Evolutionary conservation across 2,329 filamentous ascomycete species (phyloP).

Genomic region (Incumbomyces delicatus): DNA sequence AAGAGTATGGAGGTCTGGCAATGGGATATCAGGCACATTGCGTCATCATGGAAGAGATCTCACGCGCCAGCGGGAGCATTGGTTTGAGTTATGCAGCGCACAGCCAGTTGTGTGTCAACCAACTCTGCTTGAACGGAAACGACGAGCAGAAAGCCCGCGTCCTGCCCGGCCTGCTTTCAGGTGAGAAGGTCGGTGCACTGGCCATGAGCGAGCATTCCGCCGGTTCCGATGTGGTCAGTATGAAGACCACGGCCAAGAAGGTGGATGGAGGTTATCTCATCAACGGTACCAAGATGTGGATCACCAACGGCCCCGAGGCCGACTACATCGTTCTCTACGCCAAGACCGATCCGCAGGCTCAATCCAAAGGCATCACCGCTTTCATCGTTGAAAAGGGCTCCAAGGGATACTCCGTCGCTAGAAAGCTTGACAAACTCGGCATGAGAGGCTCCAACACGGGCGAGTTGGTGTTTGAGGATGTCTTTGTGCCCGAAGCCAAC

Average conservation of each 20-base stretch:
- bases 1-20: slow-evolving; percentile 77
- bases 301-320: slow-evolving; percentile 95
- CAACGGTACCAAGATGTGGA: slow-evolving; percentile 97
- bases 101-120: slow-evolving; percentile 92
- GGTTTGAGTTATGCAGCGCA: slow-evolving; percentile 91
- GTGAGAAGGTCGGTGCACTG: slow-evolving; percentile 72
- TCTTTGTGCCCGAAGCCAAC: slow-evolving; percentile 78
- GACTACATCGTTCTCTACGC: slow-evolving; percentile 91
- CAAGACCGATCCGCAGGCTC: slow-evolving; percentile 74
- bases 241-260: slow-evolving; percentile 74
- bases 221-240: slow-evolving; percentile 88
- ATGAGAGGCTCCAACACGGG: slow-evolving; percentile 97
- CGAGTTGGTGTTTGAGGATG: slow-evolving; percentile 80
- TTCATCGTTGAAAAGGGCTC: slow-evolving; percentile 68
- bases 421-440: slow-evolving; percentile 94
- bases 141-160: slow-evolving; percentile 68
- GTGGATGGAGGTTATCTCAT: slow-evolving; percentile 78
- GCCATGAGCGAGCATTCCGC: slow-evolving; percentile 92
- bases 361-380: slow-evolving; percentile 84
- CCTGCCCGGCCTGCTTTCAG: slow-evolving; percentile 71
- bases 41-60: slow-evolving; percentile 89
- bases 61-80: slow-evolving; percentile 68
- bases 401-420: slow-evolving; percentile 71
- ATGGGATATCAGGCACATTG: slow-evolving; percentile 98
- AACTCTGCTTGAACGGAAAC: slow-evolving; percentile 81